Percentiles rank a stretch among this genome's conserved stretches.
Conservation (phyloP, 2,329 filamentous ascomycete genomes). For the Hypoxylon sp. region DNA sequence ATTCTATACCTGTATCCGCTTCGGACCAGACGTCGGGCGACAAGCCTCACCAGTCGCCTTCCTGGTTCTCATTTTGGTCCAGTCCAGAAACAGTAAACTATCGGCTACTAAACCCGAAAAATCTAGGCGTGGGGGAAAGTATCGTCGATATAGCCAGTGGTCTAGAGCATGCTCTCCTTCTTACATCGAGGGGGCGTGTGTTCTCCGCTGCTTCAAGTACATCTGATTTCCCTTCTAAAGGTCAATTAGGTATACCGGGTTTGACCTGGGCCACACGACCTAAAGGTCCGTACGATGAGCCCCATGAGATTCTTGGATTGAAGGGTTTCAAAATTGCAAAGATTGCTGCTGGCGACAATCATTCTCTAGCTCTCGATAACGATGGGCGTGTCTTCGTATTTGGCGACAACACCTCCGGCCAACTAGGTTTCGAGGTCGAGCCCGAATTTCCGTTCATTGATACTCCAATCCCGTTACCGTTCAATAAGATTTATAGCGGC, state of each 20-base stretch:
- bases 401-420: conserved; percentile 92
- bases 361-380: conserved; percentile 84
- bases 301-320: conserved; percentile 82
- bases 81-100: conserved; percentile 72
- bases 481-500: conserved; percentile 79
- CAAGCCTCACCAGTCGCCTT: conserved; percentile 72
- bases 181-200: conserved; percentile 87
- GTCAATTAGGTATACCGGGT: conserved; percentile 89
- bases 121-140: conserved; percentile 77
- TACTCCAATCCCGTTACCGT: conserved; percentile 77
- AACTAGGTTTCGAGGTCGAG: conserved; percentile 85
- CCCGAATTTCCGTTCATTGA: conserved; percentile 74
- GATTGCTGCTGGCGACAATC: conserved; percentile 87
- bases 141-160: conserved; percentile 82
- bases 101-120: conserved; percentile 76
- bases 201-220: conserved; percentile 90
- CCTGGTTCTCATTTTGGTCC: conserved; percentile 83
- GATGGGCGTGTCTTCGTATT: conserved; percentile 86
- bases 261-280: conserved; percentile 85
- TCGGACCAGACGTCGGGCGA: conserved; percentile 76
- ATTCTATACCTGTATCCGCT: conserved; percentile 84
- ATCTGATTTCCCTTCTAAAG: conserved; percentile 82
- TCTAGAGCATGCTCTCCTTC: conserved; percentile 86
- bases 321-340: conserved; percentile 78
- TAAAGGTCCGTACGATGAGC: conserved; percentile 81